Evolutionary conservation across 2,329 filamentous ascomycete species (phyloP).

Genomic region (Hymenoscyphus fructigenus): DNA sequence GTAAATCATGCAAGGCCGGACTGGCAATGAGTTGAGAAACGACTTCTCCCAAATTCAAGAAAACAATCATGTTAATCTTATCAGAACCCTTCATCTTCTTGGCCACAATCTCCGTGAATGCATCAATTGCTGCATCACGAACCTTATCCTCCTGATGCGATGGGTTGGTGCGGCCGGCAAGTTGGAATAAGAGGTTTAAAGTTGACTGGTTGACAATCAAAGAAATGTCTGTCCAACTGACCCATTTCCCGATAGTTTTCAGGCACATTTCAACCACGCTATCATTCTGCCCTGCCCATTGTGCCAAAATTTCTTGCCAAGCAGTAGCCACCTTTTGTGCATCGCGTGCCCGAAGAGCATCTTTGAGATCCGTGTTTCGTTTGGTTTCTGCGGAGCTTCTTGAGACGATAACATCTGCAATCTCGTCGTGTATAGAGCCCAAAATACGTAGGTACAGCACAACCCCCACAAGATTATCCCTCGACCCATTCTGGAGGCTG

Average conservation of each 20-base stretch:
- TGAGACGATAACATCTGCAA: slow-evolving; percentile 85
- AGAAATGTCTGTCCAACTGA: slow-evolving; percentile 97
- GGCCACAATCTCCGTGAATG: slow-evolving; percentile 90
- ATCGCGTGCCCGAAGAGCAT: slow-evolving; percentile 81
- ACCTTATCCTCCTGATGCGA: slow-evolving; percentile 70
- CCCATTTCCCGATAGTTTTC: slow-evolving; percentile 92
- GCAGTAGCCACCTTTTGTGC: slow-evolving; percentile 83
- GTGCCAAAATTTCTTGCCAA: slow-evolving; percentile 86
- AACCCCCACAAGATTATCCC: slow-evolving; percentile 73
- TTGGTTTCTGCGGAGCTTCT: slow-evolving; percentile 77
- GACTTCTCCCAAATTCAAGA: slow-evolving; percentile 83
- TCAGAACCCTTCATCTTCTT: slow-evolving; percentile 97
- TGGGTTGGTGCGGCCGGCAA: slow-evolving; percentile 73
- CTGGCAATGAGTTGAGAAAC: slow-evolving; percentile 83
- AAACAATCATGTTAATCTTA: slow-evolving; percentile 91
- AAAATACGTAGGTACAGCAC: slow-evolving; percentile 87
- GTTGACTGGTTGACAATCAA: slow-evolving; percentile 88
- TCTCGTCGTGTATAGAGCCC: slow-evolving; percentile 91
- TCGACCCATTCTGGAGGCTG: slow-evolving; percentile 56
- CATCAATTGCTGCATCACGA: slow-evolving; percentile 87
- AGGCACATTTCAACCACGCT: slow-evolving; percentile 81
- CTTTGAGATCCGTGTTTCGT: slow-evolving; percentile 86
- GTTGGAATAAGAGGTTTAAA: slow-evolving; percentile 79
- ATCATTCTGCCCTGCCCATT: slow-evolving; percentile 67
- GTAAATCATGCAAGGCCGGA: slow-evolving; percentile 74